Conservation (phyloP, 441 rosid species). For the Pelargonium cotyledonis region DNA sequence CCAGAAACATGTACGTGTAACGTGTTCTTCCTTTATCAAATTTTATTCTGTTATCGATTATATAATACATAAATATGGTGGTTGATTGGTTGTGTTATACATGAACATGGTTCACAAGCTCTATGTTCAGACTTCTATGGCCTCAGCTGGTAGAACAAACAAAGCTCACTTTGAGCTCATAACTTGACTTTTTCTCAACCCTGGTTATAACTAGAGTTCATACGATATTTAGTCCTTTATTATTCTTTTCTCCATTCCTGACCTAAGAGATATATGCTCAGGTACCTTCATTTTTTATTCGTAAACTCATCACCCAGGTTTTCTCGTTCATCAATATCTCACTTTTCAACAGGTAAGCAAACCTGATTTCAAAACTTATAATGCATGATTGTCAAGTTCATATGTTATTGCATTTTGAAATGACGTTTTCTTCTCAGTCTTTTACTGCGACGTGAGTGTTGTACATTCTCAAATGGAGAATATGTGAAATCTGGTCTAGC, state of each 20-base stretch:
- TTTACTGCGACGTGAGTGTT: slow-evolving; percentile 92
- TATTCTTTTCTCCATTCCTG: slow-evolving; percentile 5
- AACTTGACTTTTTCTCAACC: not conserved
- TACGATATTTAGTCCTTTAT: not conserved
- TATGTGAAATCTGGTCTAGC: slow-evolving; percentile 95
- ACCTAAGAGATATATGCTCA: slow-evolving; percentile 28
- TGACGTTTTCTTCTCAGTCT: slow-evolving; percentile 45
- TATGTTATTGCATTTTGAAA: slow-evolving; percentile 20
- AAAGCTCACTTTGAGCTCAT: not conserved
- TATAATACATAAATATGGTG: not conserved
- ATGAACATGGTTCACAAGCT: not conserved
- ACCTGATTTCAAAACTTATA: slow-evolving; percentile 5
- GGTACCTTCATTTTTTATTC: slow-evolving; percentile 97
- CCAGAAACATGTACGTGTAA: slow-evolving; percentile 69
- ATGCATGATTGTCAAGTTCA: slow-evolving; percentile 9
- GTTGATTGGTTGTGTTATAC: not conserved
- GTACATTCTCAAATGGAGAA: slow-evolving; percentile 97
- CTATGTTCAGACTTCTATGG: not conserved
- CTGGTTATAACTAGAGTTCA: not conserved
- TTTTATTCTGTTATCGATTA: not conserved
- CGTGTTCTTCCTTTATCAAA: slow-evolving; percentile 8
- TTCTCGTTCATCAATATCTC: slow-evolving; percentile 92
- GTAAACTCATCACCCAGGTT: slow-evolving; percentile 92
- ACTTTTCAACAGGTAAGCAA: slow-evolving; percentile 82
- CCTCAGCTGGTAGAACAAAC: not conserved